Base-by-base conservation (phyloP, 2,329 filamentous ascomycete genomes). In the Calonectria pteridis region DNA sequence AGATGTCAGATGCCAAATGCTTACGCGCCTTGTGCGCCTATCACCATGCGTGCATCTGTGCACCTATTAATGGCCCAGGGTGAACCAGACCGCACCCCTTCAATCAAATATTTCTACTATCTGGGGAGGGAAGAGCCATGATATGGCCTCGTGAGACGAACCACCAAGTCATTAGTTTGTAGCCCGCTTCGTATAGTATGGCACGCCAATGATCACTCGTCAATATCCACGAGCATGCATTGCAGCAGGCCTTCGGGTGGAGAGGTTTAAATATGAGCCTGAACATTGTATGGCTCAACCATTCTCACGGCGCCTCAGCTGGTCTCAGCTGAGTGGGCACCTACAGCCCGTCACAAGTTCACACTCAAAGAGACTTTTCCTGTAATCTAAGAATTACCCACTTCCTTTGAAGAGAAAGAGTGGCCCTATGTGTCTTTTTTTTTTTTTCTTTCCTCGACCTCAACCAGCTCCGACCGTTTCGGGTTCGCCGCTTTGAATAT, bases 311-410 rank as follows among this genome's bases (percentile, higher is more conserved):
- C 31, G 18, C 65, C 68, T 72, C 50, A 69, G 50, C 71, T 72
- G 66, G 37, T 50, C 37, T 72, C 71, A 72, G 71, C 66, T 72
- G 9, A 35, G 65, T 69, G 65, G 65, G 26, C 53, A 53, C 53
- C 14, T 31, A 40, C 6, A 33, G 37, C 28, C 46, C 43, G 14
- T 66, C 55, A 62, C 33, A 26, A 62, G 55, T 16, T 50, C 46
- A 14, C 26, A 50, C 43, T 65, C 20, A 67, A 67, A 51, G 26
- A 40, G 31, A 62, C 55, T 62, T 62, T 62, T 20, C 20, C 23
- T 62, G 55, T 16, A 62, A 62, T 40, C 55, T 62, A 62, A 40
- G 26, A 28, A 16, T 29, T 62, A 23, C 23, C 55, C 55, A 62
- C 35, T 11, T 31, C 33, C 40, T 14, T 40, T 13, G 23, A 26